Evolutionary conservation across 148 eudicot genomes (phyloP), one percentile per base, ranked within the genome.

Genomic region (Dianthus caryophyllus): DNA sequence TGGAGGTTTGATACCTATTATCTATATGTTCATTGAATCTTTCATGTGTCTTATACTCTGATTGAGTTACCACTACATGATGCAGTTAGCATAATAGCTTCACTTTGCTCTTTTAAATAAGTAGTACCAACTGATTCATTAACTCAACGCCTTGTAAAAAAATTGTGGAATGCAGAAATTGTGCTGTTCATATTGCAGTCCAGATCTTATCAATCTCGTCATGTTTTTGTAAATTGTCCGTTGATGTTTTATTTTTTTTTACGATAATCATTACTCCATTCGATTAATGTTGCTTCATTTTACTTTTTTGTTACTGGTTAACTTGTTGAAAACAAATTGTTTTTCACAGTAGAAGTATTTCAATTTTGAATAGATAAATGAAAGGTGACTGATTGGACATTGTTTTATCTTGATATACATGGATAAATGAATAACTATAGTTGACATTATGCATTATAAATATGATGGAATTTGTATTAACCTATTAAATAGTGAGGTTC

Each of bases 1-100:
- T 89, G 14, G 88, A 90, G 97, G 99, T 95, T 71, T 69, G 80
- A 20, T 46, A 64, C 54, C 53, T 69, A 55, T 43, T 50, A 58
- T 58, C 55, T 56, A n/a, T n/a, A 15, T 30, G 44, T 21, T 33
- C 3, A 26, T 38, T 29, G 44, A 57, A n/a, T 30, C 44, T 24
- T 44, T 54, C 20, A 4, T 64, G 29, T 41, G 30, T 55, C n/a
- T n/a, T n/a, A n/a, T n/a, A n/a, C n/a, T n/a, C 47, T 41, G 33
- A 18, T 5, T 20, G 17, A 15, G 2, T 15, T 10, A 30, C 13
- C 20, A 1, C 43, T 30, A 30, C 21, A 58, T 38, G 55, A 44
- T 31, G 43, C 13, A 6, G 0, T 10, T 22, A 8, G 13, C 38
- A 16, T 61, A 10, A 5, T 46, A 22, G 43, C 22, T 14, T 55